Conservation (phyloP, 176 grass and related monocot species). For the Guadua angustifolia region DNA sequence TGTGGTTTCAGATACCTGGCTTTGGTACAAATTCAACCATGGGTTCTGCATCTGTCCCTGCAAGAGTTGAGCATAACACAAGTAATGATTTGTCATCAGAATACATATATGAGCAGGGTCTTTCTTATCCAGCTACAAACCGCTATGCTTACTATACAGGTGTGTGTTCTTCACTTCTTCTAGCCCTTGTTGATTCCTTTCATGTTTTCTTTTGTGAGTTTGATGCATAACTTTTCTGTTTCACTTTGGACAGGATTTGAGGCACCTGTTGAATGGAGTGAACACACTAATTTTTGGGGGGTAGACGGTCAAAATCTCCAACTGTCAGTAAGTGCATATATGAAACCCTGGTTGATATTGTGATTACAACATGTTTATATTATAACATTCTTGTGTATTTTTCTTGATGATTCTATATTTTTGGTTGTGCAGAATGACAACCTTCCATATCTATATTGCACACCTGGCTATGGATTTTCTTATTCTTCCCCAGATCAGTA, state of each 20-base stretch:
- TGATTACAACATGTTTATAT: background rate
- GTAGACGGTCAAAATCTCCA: conserved; percentile 70
- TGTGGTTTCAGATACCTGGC: conserved; percentile 66
- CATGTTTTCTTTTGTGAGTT: background rate
- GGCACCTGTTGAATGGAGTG: conserved; percentile 53
- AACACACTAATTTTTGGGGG: conserved; percentile 52
- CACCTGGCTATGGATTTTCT: conserved; percentile 70
- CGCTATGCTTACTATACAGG: conserved; percentile 68
- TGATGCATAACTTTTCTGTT: conserved; percentile 24
- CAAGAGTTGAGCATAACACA: conserved; percentile 53
- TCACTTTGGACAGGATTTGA: conserved; percentile 57
- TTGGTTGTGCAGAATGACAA: conserved; percentile 60
- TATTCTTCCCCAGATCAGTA: conserved; percentile 63
- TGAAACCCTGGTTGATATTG: conserved; percentile 27
- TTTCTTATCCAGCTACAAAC: conserved; percentile 59
- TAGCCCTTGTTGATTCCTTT: background rate
- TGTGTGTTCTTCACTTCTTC: conserved; percentile 26
- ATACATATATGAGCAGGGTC: conserved; percentile 62
- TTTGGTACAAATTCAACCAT: conserved; percentile 43
- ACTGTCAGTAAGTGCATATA: conserved; percentile 37
- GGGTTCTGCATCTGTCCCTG: conserved; percentile 41
- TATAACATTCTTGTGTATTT: conserved; percentile 3
- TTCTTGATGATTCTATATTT: conserved; percentile 33
- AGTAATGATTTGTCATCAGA: conserved; percentile 45
- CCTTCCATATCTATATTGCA: conserved; percentile 66